Evolutionary conservation across 805 yeast genomes (phyloP).

Genomic region (Myxozyma neotropica): DNA sequence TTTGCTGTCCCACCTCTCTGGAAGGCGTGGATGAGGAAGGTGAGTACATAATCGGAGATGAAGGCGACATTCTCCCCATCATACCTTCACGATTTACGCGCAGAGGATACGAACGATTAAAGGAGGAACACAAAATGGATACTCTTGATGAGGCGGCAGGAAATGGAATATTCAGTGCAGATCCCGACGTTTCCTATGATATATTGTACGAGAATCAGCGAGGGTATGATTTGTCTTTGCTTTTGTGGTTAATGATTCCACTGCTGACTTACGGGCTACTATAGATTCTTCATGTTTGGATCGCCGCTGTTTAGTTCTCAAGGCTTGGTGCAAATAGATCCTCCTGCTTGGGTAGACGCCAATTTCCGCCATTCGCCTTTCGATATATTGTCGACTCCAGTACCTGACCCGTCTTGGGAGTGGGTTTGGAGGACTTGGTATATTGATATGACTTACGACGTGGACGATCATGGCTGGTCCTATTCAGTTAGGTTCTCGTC

Average conservation of each 20-base stretch:
- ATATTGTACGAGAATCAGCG: constrained; percentile 48
- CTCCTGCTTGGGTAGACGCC: constrained; percentile 43
- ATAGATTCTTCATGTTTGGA: constrained; percentile 43
- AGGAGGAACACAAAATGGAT: constrained; percentile 2
- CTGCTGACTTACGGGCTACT: background rate
- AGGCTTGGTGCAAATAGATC: constrained; percentile 45
- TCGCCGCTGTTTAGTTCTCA: constrained; percentile 43
- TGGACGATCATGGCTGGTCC: constrained; percentile 85
- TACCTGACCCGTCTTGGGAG: constrained; percentile 63
- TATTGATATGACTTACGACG: constrained; percentile 67
- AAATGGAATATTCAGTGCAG: constrained; percentile 20
- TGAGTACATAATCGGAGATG: too few species aligned
- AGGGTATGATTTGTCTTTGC: constrained; percentile 37
- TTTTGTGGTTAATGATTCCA: background rate
- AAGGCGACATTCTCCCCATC: background rate
- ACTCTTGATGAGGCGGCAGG: background rate
- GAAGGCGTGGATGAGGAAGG: too few species aligned
- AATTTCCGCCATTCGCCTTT: constrained; percentile 42
- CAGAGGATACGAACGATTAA: constrained; percentile 11
- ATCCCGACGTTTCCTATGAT: constrained; percentile 27
- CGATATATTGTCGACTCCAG: constrained; percentile 40
- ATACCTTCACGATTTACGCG: constrained; percentile 4
- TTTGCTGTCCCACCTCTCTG: constrained; percentile 14
- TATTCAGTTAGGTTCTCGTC: constrained; percentile 58
- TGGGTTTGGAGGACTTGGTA: constrained; percentile 77